Evolutionary conservation across 2,329 filamentous ascomycete genomes (phyloP).

Genomic region (Sclerotinia nivalis): DNA sequence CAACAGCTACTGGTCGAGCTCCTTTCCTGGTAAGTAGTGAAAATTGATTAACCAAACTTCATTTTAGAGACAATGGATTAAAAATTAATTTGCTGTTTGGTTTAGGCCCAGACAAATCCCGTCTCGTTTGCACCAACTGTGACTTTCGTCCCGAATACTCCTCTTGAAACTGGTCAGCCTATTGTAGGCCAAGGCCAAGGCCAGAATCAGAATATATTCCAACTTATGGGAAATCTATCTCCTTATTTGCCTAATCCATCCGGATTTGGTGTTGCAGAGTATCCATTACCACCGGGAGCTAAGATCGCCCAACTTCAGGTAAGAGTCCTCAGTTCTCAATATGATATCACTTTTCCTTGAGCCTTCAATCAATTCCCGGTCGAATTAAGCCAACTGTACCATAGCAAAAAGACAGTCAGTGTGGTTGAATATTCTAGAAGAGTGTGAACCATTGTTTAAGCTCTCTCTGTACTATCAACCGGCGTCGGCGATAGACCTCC

Average conservation of each 20-base stretch:
- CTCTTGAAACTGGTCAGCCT: slow-evolving; percentile 69
- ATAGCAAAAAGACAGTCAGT: neutral
- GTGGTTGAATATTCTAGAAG: neutral
- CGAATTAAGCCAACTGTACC: neutral
- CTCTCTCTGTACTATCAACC: neutral
- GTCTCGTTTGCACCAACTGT: slow-evolving; percentile 60
- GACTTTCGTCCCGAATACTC: slow-evolving; percentile 67
- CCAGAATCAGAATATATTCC: slow-evolving; percentile 66
- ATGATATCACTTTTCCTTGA: neutral
- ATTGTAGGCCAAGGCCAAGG: slow-evolving; percentile 62
- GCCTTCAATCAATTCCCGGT: neutral
- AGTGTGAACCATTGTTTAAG: neutral
- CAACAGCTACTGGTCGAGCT: slow-evolving; percentile 67
- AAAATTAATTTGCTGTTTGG: neutral
- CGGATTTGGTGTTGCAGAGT: slow-evolving; percentile 74
- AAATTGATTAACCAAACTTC: too few relatives aligned
- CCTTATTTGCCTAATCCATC: slow-evolving; percentile 67
- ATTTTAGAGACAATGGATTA: neutral
- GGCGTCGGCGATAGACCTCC: neutral
- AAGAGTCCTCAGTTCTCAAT: slow-evolving; percentile 19
- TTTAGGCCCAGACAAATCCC: slow-evolving; percentile 62
- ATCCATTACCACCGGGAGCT: slow-evolving; percentile 63
- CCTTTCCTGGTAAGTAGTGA: slow-evolving; percentile 55
- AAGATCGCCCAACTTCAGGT: slow-evolving; percentile 67
- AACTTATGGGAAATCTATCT: slow-evolving; percentile 67